Evolutionary conservation across 108 stramenopile species (phyloP).

Genomic region (Bacterosira constricta): DNA sequence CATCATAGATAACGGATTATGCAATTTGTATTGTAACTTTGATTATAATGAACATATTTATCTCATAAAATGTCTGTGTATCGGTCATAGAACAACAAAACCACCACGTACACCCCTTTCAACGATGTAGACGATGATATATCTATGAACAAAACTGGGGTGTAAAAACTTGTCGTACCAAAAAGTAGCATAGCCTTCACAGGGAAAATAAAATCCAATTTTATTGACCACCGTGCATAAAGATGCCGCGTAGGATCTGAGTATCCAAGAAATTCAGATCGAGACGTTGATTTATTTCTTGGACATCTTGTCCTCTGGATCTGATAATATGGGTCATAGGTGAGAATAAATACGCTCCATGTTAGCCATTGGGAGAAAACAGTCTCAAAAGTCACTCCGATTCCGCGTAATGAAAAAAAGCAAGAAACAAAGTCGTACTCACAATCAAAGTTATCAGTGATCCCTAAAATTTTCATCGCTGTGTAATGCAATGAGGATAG

Average conservation of each 20-base stretch:
- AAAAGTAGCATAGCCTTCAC: too few relatives aligned
- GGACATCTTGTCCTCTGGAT: constrained; percentile 12
- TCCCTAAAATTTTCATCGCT: constrained; percentile 63
- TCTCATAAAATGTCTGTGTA: background rate
- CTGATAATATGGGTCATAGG: background rate
- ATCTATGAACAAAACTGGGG: too few relatives aligned
- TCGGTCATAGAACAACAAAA: background rate
- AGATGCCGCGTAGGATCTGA: background rate
- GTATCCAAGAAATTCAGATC: background rate
- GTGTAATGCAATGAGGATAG: background rate
- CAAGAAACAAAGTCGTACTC: constrained; percentile 21
- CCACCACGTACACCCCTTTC: too few relatives aligned
- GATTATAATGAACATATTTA: background rate
- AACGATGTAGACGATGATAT: too few relatives aligned
- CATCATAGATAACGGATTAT: too few relatives aligned
- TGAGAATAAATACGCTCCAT: background rate
- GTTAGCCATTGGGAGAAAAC: too few relatives aligned
- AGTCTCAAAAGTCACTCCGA: background rate
- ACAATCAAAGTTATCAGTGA: constrained; percentile 76
- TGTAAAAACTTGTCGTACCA: too few relatives aligned
- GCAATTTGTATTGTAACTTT: background rate
- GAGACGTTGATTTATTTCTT: background rate
- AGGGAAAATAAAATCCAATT: background rate
- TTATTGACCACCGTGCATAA: background rate
- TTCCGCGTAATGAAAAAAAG: background rate